phyloP scores from a whole-genome alignment of 1,284 basidiomycete genomes.

The Cryptococcus sp. region DNA sequence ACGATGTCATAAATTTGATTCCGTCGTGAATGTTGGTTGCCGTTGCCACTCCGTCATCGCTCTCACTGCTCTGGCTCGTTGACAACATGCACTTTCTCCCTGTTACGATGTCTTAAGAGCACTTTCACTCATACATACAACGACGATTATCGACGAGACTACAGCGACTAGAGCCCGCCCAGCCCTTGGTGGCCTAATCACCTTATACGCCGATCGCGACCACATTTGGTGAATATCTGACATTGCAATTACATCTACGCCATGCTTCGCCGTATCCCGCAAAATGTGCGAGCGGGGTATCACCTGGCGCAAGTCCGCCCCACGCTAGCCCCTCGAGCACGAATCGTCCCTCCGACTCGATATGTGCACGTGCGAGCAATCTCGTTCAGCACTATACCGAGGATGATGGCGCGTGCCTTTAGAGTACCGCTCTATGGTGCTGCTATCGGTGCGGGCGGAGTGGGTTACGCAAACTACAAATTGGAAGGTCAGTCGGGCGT shows the following conservation, averaged over 20 bases:
- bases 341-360: constrained; percentile 16
- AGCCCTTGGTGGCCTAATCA: too few species aligned
- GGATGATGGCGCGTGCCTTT: constrained; percentile 78
- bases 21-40: not conserved
- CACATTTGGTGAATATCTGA: too few species aligned
- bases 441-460: constrained; percentile 81
- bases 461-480: constrained; percentile 91
- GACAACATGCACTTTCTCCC: too few species aligned
- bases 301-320: constrained; percentile 10
- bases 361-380: constrained; percentile 66
- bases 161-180: too few species aligned
- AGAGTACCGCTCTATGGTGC: constrained; percentile 80
- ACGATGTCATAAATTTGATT: not conserved
- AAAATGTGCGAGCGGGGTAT: constrained; percentile 7
- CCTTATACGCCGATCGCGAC: too few species aligned
- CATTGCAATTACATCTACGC: not conserved
- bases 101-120: too few species aligned
- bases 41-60: not conserved
- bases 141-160: too few species aligned
- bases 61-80: too few species aligned
- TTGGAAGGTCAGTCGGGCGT: constrained; percentile 69
- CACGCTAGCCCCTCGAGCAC: constrained; percentile 8
- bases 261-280: constrained; percentile 26
- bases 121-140: too few species aligned
- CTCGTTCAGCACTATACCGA: constrained; percentile 79